phyloP scores from a whole-genome alignment of 2,329 filamentous ascomycete species.

The Tolypocladium album region DNA sequence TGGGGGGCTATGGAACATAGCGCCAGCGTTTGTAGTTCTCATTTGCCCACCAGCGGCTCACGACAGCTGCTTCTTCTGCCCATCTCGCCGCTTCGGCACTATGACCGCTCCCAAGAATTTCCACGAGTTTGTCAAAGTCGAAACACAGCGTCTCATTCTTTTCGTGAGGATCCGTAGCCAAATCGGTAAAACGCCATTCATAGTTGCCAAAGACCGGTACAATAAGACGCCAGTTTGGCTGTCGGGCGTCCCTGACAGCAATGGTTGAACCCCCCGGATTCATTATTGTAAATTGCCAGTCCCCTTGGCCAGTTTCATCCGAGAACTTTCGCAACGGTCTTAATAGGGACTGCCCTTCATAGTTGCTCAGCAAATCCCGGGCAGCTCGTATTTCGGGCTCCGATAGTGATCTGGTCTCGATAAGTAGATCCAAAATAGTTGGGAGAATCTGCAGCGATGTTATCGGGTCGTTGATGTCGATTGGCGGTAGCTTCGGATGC shows the following conservation, averaged over 20 bases:
- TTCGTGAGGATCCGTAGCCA: slow-evolving; percentile 10
- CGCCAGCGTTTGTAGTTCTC: background rate
- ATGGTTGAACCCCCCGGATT: slow-evolving; percentile 15
- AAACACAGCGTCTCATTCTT: slow-evolving; percentile 7
- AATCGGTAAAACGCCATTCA: slow-evolving; percentile 15
- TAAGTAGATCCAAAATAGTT: slow-evolving; percentile 22
- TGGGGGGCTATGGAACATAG: background rate
- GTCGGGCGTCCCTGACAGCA: slow-evolving; percentile 11
- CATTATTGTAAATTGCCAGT: slow-evolving; percentile 16
- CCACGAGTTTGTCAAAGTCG: slow-evolving; percentile 5
- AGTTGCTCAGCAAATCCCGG: slow-evolving; percentile 18
- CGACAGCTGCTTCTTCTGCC: background rate
- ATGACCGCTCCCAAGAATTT: background rate
- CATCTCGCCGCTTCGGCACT: background rate
- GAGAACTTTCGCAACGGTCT: slow-evolving; percentile 7
- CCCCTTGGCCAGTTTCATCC: slow-evolving; percentile 4
- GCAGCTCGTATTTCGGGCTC: slow-evolving; percentile 12
- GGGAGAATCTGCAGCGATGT: slow-evolving; percentile 21
- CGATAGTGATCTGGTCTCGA: slow-evolving; percentile 20
- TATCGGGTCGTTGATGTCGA: slow-evolving; percentile 20
- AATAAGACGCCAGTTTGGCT: slow-evolving; percentile 13
- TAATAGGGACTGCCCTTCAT: slow-evolving; percentile 17
- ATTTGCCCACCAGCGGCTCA: background rate
- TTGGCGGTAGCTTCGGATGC: slow-evolving; percentile 19
- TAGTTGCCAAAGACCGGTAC: slow-evolving; percentile 13